Base-by-base conservation (phyloP, 352 stramenopile genomes). In the Phytophthora tubulina region DNA sequence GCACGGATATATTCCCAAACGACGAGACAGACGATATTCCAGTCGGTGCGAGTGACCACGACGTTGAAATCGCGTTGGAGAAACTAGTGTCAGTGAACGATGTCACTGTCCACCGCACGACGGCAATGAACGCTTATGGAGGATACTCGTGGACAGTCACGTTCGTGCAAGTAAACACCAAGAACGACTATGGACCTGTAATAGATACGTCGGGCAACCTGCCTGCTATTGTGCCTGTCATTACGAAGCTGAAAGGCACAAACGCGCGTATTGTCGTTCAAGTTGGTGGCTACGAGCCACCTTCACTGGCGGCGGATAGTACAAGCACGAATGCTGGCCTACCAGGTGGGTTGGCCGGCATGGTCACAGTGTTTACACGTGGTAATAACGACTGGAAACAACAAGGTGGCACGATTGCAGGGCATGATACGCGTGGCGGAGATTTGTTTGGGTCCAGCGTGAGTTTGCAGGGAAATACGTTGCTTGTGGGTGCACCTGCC, bases 121-220 rank as follows among this genome's bases (percentile, higher is more conserved):
- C 83, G 3, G 63, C 85, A 31, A 92, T 93, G 82, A 95, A 96
- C 46, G 49, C 48, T 3, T 92, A 79, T 49, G 89, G 88, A 14
- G 88, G 88, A 11, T 96, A 95, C 65, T 86, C 89, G n/a, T 96
- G 89, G 89, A 93, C 85, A 0, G 67, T 96, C 39, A 96, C 89
- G 11, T 96, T 96, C 58, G 39, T 92, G 3, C 70, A 92, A 54
- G 82, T 96, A 7, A 95, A 94, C 71, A 87, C 85, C 11, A 88
- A 78, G 53, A 93, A 91, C 42, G 72, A 88, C 13, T 95, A 92
- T 39, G 89, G 88, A 0, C 79, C 87, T 0, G 78, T 95, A 11
- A 38, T 88, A 8, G 87, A 94, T 50, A 86, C 75, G 1, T 88
- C 87, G 0, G 88, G 86, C 2, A 94, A 89, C 32, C 38, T 95